Evolutionary conservation across 2,329 filamentous ascomycete genomes (phyloP), one percentile per base, ranked within the genome.

Genomic region (Aspergillus ruber): DNA sequence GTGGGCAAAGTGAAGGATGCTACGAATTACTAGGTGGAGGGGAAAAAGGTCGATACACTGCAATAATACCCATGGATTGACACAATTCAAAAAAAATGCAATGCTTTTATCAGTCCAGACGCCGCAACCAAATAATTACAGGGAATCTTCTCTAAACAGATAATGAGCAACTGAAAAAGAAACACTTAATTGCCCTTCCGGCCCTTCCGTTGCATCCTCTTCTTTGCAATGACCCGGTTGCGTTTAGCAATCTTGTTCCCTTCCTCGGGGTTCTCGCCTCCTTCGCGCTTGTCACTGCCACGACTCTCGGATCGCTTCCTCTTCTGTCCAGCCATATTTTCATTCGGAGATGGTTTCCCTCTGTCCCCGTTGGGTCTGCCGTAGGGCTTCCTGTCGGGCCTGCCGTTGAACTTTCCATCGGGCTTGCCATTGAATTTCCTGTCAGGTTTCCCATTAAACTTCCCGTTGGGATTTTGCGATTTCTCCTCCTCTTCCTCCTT

Each of bases 161-260:
- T 17, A 51, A 50, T 41, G 33, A 25, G 8, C 36, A 46, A 49
- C 36, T 23, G 38, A 44, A 13, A 38, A 39, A 18, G 41, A 46
- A 36, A 48, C 41, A 32, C 25, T 38, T 45, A 50, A 47, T 64
- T 66, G 41, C 65, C 62, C 52, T 84, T 86, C 68, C 85, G 85
- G 50, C 67, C 63, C 54, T 73, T 75, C 46, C 89, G 81, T 75
- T 85, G 80, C 73, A 86, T 81, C 53, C 89, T 79, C 75, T 95
- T 96, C 68, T 88, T 84, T 43, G 83, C 84, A 67, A 95, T 94
- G 61, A 96, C 87, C 61, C 83, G 84, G 61, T 89, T 87, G 53
- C 81, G 72, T 63, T 79, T 80, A 21, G 79, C 79, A 46, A 81
- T 72, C 52, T 75, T 78, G 58, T 83, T 79, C 43, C 74, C 69